Conservation (phyloP, 495 filamentous ascomycete genomes). For the Annulohypoxylon nitens region DNA sequence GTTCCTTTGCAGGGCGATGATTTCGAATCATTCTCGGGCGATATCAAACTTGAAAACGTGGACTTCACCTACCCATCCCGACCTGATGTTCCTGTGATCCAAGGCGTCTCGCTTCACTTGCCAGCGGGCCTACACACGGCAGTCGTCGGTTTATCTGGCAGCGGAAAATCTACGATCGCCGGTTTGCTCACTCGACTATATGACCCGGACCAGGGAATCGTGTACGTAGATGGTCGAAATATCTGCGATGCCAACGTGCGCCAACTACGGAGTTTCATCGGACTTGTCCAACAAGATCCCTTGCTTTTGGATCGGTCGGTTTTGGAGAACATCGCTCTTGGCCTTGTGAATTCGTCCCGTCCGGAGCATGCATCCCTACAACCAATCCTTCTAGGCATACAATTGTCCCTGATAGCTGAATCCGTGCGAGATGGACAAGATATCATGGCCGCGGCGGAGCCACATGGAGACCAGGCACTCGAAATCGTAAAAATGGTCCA, state of each 20-base stretch:
- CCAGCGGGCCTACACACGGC: slow-evolving; percentile 71
- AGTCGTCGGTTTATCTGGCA: slow-evolving; percentile 76
- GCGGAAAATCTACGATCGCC: slow-evolving; percentile 78
- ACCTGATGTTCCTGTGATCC: slow-evolving; percentile 66
- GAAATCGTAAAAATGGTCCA: slow-evolving; percentile 52
- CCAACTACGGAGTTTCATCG: slow-evolving; percentile 68
- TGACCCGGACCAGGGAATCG: slow-evolving; percentile 57
- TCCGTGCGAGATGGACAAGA: slow-evolving; percentile 47
- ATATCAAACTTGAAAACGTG: slow-evolving; percentile 66
- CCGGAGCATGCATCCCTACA: slow-evolving; percentile 56
- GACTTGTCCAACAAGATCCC: slow-evolving; percentile 77
- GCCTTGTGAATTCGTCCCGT: slow-evolving; percentile 70
- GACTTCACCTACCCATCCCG: slow-evolving; percentile 72
- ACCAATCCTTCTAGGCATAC: slow-evolving; percentile 38
- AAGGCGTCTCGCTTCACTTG: slow-evolving; percentile 63
- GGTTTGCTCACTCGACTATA: slow-evolving; percentile 68
- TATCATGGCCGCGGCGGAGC: slow-evolving; percentile 41
- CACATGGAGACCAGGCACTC: slow-evolving; percentile 38
- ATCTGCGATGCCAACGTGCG: slow-evolving; percentile 68
- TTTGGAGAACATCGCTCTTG: slow-evolving; percentile 76
- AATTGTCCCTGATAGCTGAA: slow-evolving; percentile 40
- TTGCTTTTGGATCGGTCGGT: slow-evolving; percentile 74
- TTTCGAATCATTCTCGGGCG: slow-evolving; percentile 56
- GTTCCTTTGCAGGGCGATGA: slow-evolving; percentile 52
- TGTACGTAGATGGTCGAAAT: slow-evolving; percentile 67